phyloP scores from a whole-genome alignment of 352 stramenopile species.

The Phytophthora rubi region DNA sequence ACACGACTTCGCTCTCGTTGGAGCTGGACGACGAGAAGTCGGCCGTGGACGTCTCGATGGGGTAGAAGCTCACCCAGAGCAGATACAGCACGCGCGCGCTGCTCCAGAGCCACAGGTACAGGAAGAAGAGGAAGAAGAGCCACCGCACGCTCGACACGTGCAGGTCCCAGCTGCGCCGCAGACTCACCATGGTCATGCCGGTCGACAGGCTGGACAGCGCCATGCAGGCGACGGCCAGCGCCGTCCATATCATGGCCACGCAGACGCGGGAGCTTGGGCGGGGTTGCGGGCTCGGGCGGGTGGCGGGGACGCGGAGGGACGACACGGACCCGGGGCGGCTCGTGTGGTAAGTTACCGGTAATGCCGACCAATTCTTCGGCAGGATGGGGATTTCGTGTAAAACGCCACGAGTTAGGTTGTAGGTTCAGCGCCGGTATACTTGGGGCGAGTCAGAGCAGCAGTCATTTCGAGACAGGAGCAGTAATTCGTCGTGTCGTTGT shows the following conservation, averaged over 20 bases:
- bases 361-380: constrained; percentile 20
- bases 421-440: constrained; percentile 17
- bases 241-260: constrained; percentile 45
- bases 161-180: constrained; percentile 54
- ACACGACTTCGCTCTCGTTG: constrained; percentile 32
- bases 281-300: not conserved
- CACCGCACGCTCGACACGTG: constrained; percentile 62
- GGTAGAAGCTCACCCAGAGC: constrained; percentile 45
- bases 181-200: constrained; percentile 48
- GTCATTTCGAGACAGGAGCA: constrained; percentile 3
- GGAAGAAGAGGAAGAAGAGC: constrained; percentile 70
- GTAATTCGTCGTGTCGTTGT: constrained; percentile 13
- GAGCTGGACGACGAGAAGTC: constrained; percentile 31
- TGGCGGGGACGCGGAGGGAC: not conserved
- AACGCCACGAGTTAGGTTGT: constrained; percentile 4
- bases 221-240: constrained; percentile 40
- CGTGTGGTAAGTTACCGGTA: constrained; percentile 22
- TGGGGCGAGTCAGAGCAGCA: not conserved
- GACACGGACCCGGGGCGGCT: too few species aligned
- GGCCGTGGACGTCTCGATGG: constrained; percentile 26
- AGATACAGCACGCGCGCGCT: constrained; percentile 46
- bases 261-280: constrained; percentile 13
- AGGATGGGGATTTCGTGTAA: constrained; percentile 12
- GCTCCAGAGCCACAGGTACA: constrained; percentile 54
- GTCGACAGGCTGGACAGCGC: constrained; percentile 46